Conservation (phyloP, 352 stramenopile genomes). For the Globisporangium emineosum region DNA sequence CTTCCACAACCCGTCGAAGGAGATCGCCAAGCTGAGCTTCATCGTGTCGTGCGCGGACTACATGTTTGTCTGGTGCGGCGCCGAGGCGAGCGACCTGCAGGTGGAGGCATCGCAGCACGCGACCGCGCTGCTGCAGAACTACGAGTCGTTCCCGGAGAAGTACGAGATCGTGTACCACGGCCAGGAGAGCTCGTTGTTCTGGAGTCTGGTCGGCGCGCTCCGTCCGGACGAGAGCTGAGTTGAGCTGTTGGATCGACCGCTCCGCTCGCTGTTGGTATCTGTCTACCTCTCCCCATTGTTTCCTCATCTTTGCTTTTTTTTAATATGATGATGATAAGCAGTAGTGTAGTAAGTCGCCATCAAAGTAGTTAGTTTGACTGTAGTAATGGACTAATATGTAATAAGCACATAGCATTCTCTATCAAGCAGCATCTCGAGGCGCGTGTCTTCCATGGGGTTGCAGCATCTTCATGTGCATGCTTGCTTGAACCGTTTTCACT, state of each 20-base stretch:
- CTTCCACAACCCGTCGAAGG: constrained; percentile 55
- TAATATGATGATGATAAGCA: background rate
- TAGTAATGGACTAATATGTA: constrained; percentile 7
- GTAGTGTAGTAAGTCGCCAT: constrained; percentile 1
- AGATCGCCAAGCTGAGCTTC: constrained; percentile 58
- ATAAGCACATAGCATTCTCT: background rate
- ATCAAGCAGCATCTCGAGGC: background rate
- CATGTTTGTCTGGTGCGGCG: constrained; percentile 82
- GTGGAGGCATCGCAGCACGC: constrained; percentile 62
- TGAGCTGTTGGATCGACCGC: background rate
- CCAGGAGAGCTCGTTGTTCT: constrained; percentile 69
- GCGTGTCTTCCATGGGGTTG: too few species aligned
- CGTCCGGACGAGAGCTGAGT: constrained; percentile 26
- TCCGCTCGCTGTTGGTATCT: background rate
- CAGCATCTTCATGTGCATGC: too few species aligned
- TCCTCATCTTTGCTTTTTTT: background rate
- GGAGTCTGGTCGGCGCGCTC: constrained; percentile 52
- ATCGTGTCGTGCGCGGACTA: constrained; percentile 71
- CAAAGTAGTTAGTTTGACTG: background rate
- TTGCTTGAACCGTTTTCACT: too few species aligned
- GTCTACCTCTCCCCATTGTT: background rate
- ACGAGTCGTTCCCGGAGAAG: constrained; percentile 69
- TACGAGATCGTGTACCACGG: constrained; percentile 71
- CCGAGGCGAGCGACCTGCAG: constrained; percentile 41
- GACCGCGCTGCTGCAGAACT: constrained; percentile 63